phyloP scores from a whole-genome alignment of 2,329 filamentous ascomycete genomes.

The Cryphonectria carpinicola region DNA sequence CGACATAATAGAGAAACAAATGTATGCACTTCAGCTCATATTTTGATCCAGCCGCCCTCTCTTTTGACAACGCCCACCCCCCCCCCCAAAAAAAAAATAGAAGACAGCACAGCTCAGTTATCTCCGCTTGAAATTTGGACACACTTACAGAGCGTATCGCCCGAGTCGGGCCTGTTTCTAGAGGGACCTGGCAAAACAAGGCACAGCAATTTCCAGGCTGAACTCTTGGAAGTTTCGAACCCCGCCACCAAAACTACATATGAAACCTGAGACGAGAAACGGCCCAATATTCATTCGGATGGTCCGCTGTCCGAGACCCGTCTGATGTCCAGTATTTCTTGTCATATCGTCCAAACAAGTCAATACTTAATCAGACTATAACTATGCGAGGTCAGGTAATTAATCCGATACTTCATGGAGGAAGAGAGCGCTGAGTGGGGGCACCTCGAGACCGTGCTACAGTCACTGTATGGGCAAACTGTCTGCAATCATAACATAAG shows the following conservation, averaged over 20 bases:
- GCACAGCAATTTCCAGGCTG: background rate
- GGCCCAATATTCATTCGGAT: constrained; percentile 20
- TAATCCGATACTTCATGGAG: background rate
- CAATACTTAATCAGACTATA: background rate
- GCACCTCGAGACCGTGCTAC: background rate
- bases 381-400: background rate
- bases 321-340: background rate
- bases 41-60: background rate
- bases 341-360: background rate
- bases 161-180: background rate
- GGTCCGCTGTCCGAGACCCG: constrained; percentile 22
- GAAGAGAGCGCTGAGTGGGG: background rate
- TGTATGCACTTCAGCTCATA: background rate
- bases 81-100: background rate
- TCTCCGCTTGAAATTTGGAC: background rate
- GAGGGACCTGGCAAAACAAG: background rate
- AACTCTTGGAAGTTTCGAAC: background rate
- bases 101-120: background rate
- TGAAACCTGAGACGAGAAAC: constrained; percentile 15
- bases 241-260: background rate
- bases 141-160: too few species aligned
- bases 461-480: background rate
- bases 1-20: background rate
- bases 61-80: too few species aligned
- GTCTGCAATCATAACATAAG: background rate